Percentiles rank a stretch among this genome's conserved stretches.
These are phyloP conservation scores for Aspergillus novoparasiticus DNA, from an alignment of 2,329 filamentous ascomycete species.

Conservation along the genomic window DNA sequence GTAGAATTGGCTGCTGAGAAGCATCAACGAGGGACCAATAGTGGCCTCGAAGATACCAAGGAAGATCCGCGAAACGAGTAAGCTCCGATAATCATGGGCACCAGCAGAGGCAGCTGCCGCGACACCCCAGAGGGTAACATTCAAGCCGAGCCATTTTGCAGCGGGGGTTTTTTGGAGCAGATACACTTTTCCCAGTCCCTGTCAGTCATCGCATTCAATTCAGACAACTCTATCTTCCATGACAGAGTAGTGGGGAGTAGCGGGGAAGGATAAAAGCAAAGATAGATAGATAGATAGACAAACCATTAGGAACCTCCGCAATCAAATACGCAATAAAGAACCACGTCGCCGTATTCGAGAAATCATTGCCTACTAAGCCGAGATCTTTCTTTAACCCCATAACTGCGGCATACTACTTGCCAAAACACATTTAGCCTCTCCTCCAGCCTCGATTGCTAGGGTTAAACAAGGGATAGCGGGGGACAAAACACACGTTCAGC, in stretches of 20 bases:
- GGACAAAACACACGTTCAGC: constrained; percentile 26
- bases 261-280: too few species aligned
- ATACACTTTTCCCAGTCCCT: constrained; percentile 12
- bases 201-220: not conserved
- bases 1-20: constrained; percentile 64
- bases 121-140: constrained; percentile 58
- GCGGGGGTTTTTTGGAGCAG: constrained; percentile 27
- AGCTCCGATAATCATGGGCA: constrained; percentile 54
- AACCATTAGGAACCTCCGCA: constrained; percentile 62
- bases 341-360: constrained; percentile 61
- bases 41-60: constrained; percentile 64
- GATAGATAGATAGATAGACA: too few species aligned
- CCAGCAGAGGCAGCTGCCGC: constrained; percentile 50
- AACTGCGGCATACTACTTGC: constrained; percentile 56
- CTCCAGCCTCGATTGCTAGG: not conserved
- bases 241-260: too few species aligned
- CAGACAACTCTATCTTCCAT: not conserved
- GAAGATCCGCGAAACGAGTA: constrained; percentile 60
- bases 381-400: constrained; percentile 63
- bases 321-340: constrained; percentile 63
- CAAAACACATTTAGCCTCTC: not conserved
- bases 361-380: constrained; percentile 59
- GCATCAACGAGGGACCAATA: constrained; percentile 62
- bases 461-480: not conserved
- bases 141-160: constrained; percentile 56